Evolutionary conservation across 2,329 filamentous ascomycete genomes (phyloP).

Genomic region (Ophiocordyceps camponoti-saundersi): DNA sequence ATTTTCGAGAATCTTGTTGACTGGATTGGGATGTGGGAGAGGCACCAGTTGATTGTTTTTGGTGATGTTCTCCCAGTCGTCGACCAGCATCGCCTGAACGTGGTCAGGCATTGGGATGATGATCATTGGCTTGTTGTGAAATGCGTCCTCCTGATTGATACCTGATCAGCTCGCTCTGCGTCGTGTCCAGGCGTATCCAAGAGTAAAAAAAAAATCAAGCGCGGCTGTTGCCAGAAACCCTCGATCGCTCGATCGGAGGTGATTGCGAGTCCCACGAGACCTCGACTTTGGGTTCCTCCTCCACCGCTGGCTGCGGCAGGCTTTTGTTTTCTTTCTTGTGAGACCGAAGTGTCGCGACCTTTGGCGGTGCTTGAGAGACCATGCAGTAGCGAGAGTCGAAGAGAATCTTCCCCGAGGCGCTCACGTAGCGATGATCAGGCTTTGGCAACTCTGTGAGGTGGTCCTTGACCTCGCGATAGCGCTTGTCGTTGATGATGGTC

Average conservation of each 20-base stretch:
- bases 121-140: conserved; percentile 69
- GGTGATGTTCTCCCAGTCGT: conserved; percentile 98
- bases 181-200: neutral
- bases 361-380: neutral
- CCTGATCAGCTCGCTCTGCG: neutral
- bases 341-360: neutral
- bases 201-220: neutral
- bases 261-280: neutral
- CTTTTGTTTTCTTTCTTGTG: neutral
- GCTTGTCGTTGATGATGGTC: neutral
- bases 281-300: neutral
- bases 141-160: conserved; percentile 60
- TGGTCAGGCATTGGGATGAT: conserved; percentile 76
- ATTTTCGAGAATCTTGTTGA: conserved; percentile 62
- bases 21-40: conserved; percentile 60
- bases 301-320: neutral
- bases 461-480: neutral
- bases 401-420: conserved; percentile 1
- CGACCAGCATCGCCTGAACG: conserved; percentile 81
- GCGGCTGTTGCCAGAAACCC: neutral
- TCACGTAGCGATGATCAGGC: conserved; percentile 4
- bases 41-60: conserved; percentile 85
- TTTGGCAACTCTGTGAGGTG: conserved; percentile 4
- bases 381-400: conserved; percentile 2
- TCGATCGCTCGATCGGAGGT: neutral